phyloP scores from a whole-genome alignment of 1,284 basidiomycete genomes.

The Inonotus obliquus region DNA sequence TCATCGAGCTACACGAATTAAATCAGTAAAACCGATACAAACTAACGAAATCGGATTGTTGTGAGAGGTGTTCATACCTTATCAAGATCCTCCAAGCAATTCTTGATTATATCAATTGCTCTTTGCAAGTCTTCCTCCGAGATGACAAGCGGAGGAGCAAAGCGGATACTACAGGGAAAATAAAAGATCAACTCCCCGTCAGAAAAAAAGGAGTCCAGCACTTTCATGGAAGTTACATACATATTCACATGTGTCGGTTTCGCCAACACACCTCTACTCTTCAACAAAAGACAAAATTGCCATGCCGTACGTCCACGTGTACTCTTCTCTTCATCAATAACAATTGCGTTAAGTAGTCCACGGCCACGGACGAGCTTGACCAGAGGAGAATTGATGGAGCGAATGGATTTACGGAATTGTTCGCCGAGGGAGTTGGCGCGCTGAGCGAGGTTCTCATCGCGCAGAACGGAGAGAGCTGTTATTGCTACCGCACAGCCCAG shows the following conservation, averaged over 20 bases:
- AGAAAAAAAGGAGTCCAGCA: not conserved
- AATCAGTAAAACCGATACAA: not conserved
- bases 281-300: constrained; percentile 93
- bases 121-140: constrained; percentile 77
- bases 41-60: not conserved
- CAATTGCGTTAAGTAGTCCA: constrained; percentile 90
- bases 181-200: not conserved
- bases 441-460: constrained; percentile 80
- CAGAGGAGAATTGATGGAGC: constrained; percentile 63
- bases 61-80: constrained; percentile 41
- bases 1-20: constrained; percentile 47
- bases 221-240: constrained; percentile 41
- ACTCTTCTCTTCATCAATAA: constrained; percentile 85
- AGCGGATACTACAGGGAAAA: constrained; percentile 66
- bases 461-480: constrained; percentile 84
- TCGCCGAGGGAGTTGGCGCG: constrained; percentile 79
- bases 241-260: constrained; percentile 97
- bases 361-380: constrained; percentile 76
- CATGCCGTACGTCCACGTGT: constrained; percentile 81
- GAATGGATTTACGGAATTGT: constrained; percentile 70
- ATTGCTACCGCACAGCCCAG: constrained; percentile 93
- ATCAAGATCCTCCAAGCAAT: constrained; percentile 81
- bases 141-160: constrained; percentile 94
- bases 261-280: constrained; percentile 85
- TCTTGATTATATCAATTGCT: constrained; percentile 73